Evolutionary conservation across 345 rosid genomes (phyloP).

Genomic region (Citrus medica): DNA sequence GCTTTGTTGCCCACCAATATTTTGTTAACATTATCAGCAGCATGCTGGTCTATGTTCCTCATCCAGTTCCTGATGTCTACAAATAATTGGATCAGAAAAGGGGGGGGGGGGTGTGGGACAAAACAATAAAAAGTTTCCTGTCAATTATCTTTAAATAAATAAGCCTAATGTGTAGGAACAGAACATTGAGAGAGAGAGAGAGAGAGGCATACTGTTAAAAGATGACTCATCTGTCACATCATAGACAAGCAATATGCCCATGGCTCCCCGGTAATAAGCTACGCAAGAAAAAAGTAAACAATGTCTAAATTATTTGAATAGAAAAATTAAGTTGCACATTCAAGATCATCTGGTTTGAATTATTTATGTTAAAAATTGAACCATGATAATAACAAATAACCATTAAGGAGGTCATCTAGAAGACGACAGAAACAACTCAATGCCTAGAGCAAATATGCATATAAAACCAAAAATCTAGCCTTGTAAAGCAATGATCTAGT

Average conservation of each 20-base stretch:
- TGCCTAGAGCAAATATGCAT: neutral
- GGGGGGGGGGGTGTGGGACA: neutral
- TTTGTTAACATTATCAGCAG: slow-evolving; percentile 59
- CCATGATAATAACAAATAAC: neutral
- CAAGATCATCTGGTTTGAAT: neutral
- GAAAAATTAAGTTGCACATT: neutral
- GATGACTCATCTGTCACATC: slow-evolving; percentile 95
- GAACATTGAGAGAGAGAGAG: neutral
- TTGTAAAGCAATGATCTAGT: neutral
- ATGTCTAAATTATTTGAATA: neutral
- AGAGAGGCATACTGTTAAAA: slow-evolving; percentile 60
- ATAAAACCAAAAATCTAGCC: neutral
- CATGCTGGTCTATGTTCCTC: slow-evolving; percentile 65
- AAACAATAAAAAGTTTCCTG: neutral
- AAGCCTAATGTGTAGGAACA: neutral
- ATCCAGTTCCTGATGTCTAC: slow-evolving; percentile 65
- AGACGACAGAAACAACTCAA: neutral
- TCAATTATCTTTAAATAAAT: neutral
- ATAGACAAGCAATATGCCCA: slow-evolving; percentile 88
- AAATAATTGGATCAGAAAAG: slow-evolving; percentile 5
- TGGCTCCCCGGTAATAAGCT: slow-evolving; percentile 96
- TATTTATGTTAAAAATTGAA: neutral
- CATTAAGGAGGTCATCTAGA: neutral
- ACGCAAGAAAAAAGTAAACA: slow-evolving; percentile 14
- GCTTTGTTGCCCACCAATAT: slow-evolving; percentile 70